Evolutionary conservation across 257 asterid species (phyloP), one percentile per base, ranked within the genome.

Genomic region (Forsythia viridissima): DNA sequence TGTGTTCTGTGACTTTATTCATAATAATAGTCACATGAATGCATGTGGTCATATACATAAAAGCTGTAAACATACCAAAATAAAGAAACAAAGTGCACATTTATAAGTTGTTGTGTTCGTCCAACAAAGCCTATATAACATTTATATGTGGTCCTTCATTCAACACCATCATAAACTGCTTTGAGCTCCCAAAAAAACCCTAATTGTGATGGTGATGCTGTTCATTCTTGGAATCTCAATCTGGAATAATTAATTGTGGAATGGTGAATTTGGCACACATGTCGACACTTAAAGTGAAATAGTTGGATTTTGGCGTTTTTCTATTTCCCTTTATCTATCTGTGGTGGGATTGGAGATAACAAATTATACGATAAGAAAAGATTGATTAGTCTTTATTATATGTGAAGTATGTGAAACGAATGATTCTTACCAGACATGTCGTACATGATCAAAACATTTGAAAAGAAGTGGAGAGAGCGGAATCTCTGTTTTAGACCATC

Each of bases 11-110:
- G 65, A n/a, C 30, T 55, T 55, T 15, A 80, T 74, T 72, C 84
- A 80, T 76, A 79, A 67, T 21, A 12, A 67, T 21, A 12, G 71
- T 76, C 86, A 80, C 79, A 80, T 83, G 86, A 76, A 80, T 66
- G 84, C 86, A 83, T 76, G 83, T 76, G 84, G 73, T 34, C 76
- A 24, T 43, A 18, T 24, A 11, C 3, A 30, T 43, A 63, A 9
- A 30, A n/a, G 65, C 30, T 20, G 24, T 43, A 4, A 0, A 61
- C 55, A 20, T 75, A n/a, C 12, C 3, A 10, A 37, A 36, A 24
- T 42, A 71, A 18, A 6, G 10, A 48, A 55, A 70, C 43, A 46
- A 77, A 59, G 41, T 71, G 20, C 7, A 16, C 30, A 46, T 48
- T 63, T 72, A 66, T 51, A 44, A 76, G 11, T 46, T 71, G 16